Conservation (phyloP, 257 asterid species). For the Dorcoceras hygrometricum region DNA sequence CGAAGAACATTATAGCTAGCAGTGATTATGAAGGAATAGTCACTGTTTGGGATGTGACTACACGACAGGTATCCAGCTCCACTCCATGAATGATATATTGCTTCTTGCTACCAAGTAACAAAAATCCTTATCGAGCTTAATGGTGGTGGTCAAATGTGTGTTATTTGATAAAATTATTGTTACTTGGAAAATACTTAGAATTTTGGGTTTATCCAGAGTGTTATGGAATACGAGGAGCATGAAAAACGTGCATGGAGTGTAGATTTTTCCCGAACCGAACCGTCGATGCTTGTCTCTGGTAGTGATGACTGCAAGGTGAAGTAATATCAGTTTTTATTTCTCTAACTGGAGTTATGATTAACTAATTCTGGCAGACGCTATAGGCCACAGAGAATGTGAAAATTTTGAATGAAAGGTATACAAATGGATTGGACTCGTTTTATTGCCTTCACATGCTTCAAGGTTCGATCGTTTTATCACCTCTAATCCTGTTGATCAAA, state of each 20-base stretch:
- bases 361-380: background rate
- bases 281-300: slow-evolving; percentile 88
- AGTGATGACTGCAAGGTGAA: slow-evolving; percentile 92
- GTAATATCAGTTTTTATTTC: background rate
- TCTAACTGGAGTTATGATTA: too few relatives aligned
- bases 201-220: slow-evolving; percentile 46
- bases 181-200: slow-evolving; percentile 4
- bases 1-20: slow-evolving; percentile 69
- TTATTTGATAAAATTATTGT: background rate
- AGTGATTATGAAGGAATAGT: slow-evolving; percentile 92
- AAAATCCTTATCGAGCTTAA: background rate
- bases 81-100: slow-evolving; percentile 8
- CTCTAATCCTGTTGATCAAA: background rate
- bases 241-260: slow-evolving; percentile 97
- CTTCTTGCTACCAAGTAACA: background rate
- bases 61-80: slow-evolving; percentile 63
- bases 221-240: slow-evolving; percentile 94
- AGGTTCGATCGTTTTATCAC: background rate
- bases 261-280: slow-evolving; percentile 77
- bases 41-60: slow-evolving; percentile 89
- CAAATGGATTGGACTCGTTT: background rate
- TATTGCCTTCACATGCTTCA: background rate
- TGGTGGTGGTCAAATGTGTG: background rate
- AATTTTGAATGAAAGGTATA: background rate
- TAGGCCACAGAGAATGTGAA: background rate